These are phyloP conservation scores for Aspergillus asperescens DNA, from an alignment of 495 filamentous ascomycete species.

Conservation along the genomic window DNA sequence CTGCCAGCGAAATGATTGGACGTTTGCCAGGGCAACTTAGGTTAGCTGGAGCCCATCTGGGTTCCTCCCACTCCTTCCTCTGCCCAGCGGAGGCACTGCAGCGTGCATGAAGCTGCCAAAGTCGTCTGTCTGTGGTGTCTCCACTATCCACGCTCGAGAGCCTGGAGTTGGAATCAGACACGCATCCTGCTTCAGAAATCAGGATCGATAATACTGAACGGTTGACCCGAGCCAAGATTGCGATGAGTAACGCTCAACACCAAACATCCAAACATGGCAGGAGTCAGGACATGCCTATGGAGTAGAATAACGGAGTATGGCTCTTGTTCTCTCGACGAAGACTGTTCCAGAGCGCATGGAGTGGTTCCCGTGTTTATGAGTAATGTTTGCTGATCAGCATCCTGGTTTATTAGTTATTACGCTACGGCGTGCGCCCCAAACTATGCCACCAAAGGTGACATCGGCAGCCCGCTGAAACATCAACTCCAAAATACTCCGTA, in stretches of 20 bases:
- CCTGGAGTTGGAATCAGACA: neutral
- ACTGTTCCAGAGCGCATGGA: too few relatives aligned
- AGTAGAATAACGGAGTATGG: too few relatives aligned
- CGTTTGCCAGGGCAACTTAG: too few relatives aligned
- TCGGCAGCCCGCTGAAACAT: neutral
- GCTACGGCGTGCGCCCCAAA: neutral
- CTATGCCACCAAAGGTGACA: neutral
- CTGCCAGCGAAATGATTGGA: neutral
- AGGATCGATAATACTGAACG: neutral
- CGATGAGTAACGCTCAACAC: neutral
- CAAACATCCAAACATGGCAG: neutral
- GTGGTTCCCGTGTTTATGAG: neutral
- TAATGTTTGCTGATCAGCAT: slow-evolving; percentile 3
- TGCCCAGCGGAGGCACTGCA: neutral
- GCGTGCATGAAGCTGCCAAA: neutral
- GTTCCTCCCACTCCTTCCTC: too few relatives aligned
- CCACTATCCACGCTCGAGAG: too few relatives aligned
- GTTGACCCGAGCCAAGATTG: slow-evolving; percentile 5
- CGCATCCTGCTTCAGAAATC: neutral
- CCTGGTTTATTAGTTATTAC: neutral
- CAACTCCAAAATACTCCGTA: neutral
- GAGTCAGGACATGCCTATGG: too few relatives aligned
- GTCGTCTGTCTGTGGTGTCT: neutral
- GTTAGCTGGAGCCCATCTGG: too few relatives aligned
- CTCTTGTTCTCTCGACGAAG: too few relatives aligned